Conservation (phyloP, 2,329 filamentous ascomycete genomes). For the Tetracladium maxilliforme region DNA sequence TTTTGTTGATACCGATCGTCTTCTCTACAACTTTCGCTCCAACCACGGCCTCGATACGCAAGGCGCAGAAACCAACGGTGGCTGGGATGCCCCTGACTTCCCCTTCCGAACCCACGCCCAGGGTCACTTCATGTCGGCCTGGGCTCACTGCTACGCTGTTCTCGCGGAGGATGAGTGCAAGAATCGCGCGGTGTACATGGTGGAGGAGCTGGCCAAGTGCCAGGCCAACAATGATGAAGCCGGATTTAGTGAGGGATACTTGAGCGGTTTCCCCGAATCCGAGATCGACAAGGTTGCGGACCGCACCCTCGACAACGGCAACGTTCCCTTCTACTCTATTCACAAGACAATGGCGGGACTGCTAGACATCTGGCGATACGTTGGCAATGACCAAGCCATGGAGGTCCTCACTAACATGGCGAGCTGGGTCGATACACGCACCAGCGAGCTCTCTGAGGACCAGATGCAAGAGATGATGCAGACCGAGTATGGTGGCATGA, state of each 20-base stretch:
- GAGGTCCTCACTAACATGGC: conserved; percentile 27
- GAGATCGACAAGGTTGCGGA: conserved; percentile 28
- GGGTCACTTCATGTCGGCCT: conserved; percentile 33
- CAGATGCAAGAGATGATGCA: conserved; percentile 31
- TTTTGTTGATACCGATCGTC: conserved; percentile 25
- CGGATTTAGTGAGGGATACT: conserved; percentile 28
- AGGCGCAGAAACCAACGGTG: conserved; percentile 27
- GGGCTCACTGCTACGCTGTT: conserved; percentile 30
- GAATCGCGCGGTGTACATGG: conserved; percentile 27
- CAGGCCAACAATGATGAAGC: conserved; percentile 30
- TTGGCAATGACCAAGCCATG: conserved; percentile 24
- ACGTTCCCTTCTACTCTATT: conserved; percentile 37
- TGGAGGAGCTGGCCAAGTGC: conserved; percentile 30
- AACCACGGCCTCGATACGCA: conserved; percentile 30
- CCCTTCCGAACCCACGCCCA: conserved; percentile 35
- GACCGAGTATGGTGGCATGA: conserved; percentile 38
- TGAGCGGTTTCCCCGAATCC: conserved; percentile 35
- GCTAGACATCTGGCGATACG: conserved; percentile 30
- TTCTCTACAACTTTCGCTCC: conserved; percentile 31
- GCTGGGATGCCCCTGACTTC: conserved; percentile 38
- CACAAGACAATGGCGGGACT: conserved; percentile 37
- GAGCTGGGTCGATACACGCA: conserved; percentile 32
- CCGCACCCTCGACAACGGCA: conserved; percentile 27
- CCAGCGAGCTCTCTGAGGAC: conserved; percentile 20
- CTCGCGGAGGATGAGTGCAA: conserved; percentile 25